Evolutionary conservation across 495 filamentous ascomycete species (phyloP).

Genomic region (Schizothecium vesticola): DNA sequence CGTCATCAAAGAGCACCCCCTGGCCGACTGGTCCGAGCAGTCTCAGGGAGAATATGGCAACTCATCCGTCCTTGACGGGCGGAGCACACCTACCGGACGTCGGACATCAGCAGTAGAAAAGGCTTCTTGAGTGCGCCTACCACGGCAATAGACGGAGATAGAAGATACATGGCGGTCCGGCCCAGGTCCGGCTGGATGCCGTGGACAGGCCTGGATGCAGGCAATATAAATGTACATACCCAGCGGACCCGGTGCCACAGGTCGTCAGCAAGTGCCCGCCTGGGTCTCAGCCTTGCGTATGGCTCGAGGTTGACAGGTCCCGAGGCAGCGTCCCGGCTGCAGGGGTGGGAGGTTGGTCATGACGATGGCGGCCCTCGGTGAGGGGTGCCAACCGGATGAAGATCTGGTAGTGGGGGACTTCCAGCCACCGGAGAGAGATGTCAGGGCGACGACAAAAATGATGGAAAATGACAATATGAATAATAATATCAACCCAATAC

Average conservation of each 20-base stretch:
- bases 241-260: background rate
- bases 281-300: background rate
- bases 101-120: conserved; percentile 37
- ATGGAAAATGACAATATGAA: background rate
- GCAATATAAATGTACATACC: background rate
- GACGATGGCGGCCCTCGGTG: background rate
- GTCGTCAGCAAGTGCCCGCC: background rate
- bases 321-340: conserved; percentile 1
- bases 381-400: conserved; percentile 16
- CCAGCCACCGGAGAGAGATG: conserved; percentile 1
- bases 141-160: background rate
- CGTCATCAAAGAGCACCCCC: conserved; percentile 18
- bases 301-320: background rate
- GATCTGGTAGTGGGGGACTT: conserved; percentile 18
- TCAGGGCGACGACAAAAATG: background rate
- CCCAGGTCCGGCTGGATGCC: background rate
- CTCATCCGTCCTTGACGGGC: conserved; percentile 20
- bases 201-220: background rate
- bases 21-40: conserved; percentile 12
- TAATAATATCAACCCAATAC: background rate
- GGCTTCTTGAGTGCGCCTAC: conserved; percentile 17
- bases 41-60: conserved; percentile 7
- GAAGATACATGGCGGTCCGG: background rate
- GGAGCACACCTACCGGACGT: conserved; percentile 29
- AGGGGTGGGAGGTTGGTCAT: conserved; percentile 6